Conservation (phyloP, 495 filamentous ascomycete species). For the Talaromyces liani region DNA sequence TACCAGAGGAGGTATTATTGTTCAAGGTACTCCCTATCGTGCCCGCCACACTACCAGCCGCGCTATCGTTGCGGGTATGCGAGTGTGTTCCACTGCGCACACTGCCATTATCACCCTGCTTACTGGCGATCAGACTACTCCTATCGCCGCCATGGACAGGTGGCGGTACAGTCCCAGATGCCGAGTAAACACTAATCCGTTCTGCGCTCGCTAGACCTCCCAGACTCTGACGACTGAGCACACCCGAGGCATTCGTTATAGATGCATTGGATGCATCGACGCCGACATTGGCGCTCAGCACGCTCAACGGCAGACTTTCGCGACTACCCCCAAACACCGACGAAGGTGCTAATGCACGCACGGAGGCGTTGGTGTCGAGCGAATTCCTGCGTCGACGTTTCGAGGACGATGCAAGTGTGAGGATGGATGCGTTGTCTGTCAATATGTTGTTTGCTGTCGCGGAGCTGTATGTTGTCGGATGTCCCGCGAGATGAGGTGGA, state of each 20-base stretch:
- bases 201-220: slow-evolving; percentile 63
- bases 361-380: slow-evolving; percentile 91
- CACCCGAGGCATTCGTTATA: slow-evolving; percentile 42
- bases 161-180: slow-evolving; percentile 60
- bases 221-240: slow-evolving; percentile 44
- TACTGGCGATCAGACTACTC: slow-evolving; percentile 70
- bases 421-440: slow-evolving; percentile 90
- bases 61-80: slow-evolving; percentile 74
- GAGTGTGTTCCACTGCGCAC: slow-evolving; percentile 69
- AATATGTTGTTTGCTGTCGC: slow-evolving; percentile 89
- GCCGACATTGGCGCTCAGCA: slow-evolving; percentile 72
- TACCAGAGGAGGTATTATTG: neutral
- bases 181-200: slow-evolving; percentile 79
- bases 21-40: slow-evolving; percentile 48
- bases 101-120: slow-evolving; percentile 73
- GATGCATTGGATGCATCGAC: slow-evolving; percentile 38
- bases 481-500: slow-evolving; percentile 65
- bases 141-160: slow-evolving; percentile 55
- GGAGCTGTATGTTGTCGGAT: slow-evolving; percentile 76
- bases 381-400: slow-evolving; percentile 83
- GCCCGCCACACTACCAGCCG: slow-evolving; percentile 66
- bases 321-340: slow-evolving; percentile 85
- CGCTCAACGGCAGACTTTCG: slow-evolving; percentile 81
- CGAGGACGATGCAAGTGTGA: slow-evolving; percentile 93
- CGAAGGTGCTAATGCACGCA: slow-evolving; percentile 85